Evolutionary conservation across 441 rosid genomes (phyloP), one percentile per base, ranked within the genome.

Genomic region (Lepidium campestre): DNA sequence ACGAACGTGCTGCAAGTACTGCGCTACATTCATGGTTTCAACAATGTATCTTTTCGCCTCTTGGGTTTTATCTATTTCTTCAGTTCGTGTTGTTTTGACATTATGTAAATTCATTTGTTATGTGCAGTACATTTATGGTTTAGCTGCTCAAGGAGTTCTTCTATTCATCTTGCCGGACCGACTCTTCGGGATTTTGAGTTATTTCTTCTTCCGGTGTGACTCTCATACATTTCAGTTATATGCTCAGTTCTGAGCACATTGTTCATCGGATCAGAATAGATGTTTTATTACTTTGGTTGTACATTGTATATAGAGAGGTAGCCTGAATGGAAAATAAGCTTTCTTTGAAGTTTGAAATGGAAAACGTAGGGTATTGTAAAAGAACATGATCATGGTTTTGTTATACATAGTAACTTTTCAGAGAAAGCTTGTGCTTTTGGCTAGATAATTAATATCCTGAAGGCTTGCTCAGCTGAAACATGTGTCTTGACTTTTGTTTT

Each of bases 121-220:
- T 57, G 72, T 67, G 63, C 91, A 94, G 98, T 94, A 94, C 53
- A 78, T 94, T 68, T 97, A 94, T 81, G 98, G 98, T 65, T 78
- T 91, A 75, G 93, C 99, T 75, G 97, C 98, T 23, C 79, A 89
- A 57, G 98, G 99, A 76, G 94, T 91, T 66, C 98, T 79, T 95
- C 88, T 78, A 62, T 95, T 56, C 99, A 95, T 73, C 86, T 80
- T 65, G 93, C 99, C 0, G 99, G 97, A 23, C 96, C 96, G 13
- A 78, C 75, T 3, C 89, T 94, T 53, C 96, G 88, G 80, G 99
- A 94, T 77, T 82, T 81, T 57, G 99, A 98, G 2, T 94, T 90
- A 85, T 68, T 81, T 58, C 63, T 95, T 56, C 94, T 94, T 76
- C 97, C 98, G 80, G 99, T 94, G n/a, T 53, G 90, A 83, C 37